Base-by-base conservation (phyloP, 768 basidiomycete genomes). In the Mycena latifolia region DNA sequence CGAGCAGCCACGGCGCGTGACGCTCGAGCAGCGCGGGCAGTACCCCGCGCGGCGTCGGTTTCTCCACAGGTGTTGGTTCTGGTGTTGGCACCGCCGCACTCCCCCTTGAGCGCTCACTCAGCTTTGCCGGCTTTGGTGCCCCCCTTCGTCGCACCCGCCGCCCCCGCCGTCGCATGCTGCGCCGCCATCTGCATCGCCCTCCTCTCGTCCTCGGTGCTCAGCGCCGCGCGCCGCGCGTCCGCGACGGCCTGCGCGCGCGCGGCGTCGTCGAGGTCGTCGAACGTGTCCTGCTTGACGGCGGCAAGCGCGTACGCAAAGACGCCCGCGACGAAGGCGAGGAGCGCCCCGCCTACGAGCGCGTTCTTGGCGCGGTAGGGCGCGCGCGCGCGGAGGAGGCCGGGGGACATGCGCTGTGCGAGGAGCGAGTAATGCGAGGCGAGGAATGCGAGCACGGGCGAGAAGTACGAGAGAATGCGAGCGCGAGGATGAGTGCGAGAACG, bases 261-360 rank as follows among this genome's bases (percentile, higher is more conserved):
- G 74, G 93, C 92, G 67, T 92, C 91, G 72, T 94, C 93, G 45
- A 94, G 84, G 98, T n/a, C n/a, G n/a, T n/a, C n/a, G n/a, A n/a
- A n/a, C n/a, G n/a, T n/a, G n/a, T n/a, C n/a, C n/a, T n/a, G 96
- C 74, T 92, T 95, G 60, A 98, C 96, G 29, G 95, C 96, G 31
- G 89, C 87, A 74, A 99, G 97, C 20, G 95, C 96, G 79, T 98
- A 99, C 5, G 89, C 84, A 88, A 94, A 99, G 11, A 98, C 89
- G 28, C 90, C 92, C 17, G 88, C 85, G 29, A 88, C 90, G 75
- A 98, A 96, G 0, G 85, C 84, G 28, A 88, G 85, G 47, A 98
- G 84, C 3, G 82, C 73, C 48, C 89, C 67, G 10, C 96, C 97
- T 0, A 92, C 93, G 52, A 97, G 39, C 20, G 90, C 87, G 76